Base-by-base conservation (phyloP, 1,284 basidiomycete genomes). In the Apiotrichum brassicae region DNA sequence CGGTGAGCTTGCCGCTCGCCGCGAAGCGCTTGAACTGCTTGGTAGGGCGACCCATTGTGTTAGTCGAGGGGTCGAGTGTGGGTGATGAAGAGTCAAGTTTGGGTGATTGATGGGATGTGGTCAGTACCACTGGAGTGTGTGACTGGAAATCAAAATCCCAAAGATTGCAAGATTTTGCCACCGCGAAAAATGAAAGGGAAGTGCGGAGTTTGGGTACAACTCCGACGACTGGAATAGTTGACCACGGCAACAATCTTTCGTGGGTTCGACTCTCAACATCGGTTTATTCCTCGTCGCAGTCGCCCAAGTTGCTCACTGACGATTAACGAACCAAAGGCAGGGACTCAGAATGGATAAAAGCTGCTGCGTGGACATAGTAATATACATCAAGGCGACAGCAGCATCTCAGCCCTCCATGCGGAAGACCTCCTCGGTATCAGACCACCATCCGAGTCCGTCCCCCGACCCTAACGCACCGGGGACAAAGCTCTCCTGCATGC, bases 1-100 rank as follows among this genome's bases (percentile, higher is more conserved):
- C 85, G 64, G 87, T 87, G 44, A 95, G 80, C 66, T 87, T 84
- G 1, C 91, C 91, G 50, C 86, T 88, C 3, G 86, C 78, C 11
- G 84, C 86, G 61, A 92, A 93, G 75, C 92, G 91, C 65, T 85
- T 83, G 16, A 85, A 85, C 1, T 86, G 81, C 72, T 91, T 91
- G 28, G 78, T 74, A 24, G 80, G 78, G 58, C 78, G 79, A 20
- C 75, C 80, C 83, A 84, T 84, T 34, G 26, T 62, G 49, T 22
- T 52, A 44, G 47, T 19, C 48, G 39, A 22, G 22, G 13, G 33
- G 14, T 33, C 20, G 22, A 7, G 33, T 47, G n/a, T n/a, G n/a
- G 34, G 40, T 43, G 42, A 28, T 41, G 40, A 19, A 13, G 36
- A 14, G 22, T n/a, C n/a, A n/a, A n/a, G n/a, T 30, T 30, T 30